Evolutionary conservation across 495 filamentous ascomycete species (phyloP).

Genomic region (Choiromyces venosus): DNA sequence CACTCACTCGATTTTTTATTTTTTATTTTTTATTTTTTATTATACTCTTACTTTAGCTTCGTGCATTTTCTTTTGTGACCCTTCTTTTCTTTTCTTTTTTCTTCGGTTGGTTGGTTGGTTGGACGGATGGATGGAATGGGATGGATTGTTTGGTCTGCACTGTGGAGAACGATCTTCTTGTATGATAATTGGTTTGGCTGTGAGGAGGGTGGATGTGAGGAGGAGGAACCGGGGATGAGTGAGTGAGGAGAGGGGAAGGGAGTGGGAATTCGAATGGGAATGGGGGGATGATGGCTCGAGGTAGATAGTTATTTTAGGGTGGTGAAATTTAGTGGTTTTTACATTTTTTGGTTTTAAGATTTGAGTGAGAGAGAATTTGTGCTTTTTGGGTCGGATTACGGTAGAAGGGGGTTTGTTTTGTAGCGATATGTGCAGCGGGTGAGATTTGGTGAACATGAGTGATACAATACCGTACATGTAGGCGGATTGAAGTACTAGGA

Average conservation of each 20-base stretch:
- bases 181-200: conserved; percentile 21
- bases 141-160: conserved; percentile 7
- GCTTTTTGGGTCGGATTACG: too few species aligned
- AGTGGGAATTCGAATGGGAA: neutral
- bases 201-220: neutral
- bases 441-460: conserved; percentile 8
- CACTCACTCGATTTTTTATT: conserved; percentile 6
- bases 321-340: neutral
- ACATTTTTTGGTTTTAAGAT: too few species aligned
- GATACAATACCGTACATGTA: conserved; percentile 17
- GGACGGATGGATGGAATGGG: neutral
- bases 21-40: conserved; percentile 9
- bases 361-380: conserved; percentile 2
- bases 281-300: neutral
- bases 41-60: conserved; percentile 8
- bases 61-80: neutral
- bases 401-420: too few species aligned
- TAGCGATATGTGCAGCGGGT: too few species aligned
- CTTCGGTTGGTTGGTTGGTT: neutral
- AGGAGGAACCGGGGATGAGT: too few species aligned
- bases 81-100: conserved; percentile 10
- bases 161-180: conserved; percentile 1
- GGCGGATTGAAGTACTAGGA: conserved; percentile 17
- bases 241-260: too few species aligned
- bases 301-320: neutral